These are phyloP conservation scores for Allium cepa DNA, from an alignment of 106 monocot species.

Conservation along the genomic window DNA sequence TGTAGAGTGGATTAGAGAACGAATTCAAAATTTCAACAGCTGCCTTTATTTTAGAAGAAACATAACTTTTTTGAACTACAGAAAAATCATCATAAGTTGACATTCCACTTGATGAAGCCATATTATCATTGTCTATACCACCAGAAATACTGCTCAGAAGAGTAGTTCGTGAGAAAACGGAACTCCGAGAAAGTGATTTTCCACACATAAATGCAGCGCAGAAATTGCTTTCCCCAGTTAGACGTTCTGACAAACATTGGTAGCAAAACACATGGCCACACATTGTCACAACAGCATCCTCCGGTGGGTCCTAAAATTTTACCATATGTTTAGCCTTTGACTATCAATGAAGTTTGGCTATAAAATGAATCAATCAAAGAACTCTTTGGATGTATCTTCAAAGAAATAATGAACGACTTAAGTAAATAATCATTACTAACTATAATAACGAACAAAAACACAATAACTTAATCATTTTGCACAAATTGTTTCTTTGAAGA, in stretches of 20 bases:
- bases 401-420: background rate
- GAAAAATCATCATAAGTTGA: slow-evolving; percentile 26
- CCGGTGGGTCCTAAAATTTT: slow-evolving; percentile 72
- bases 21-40: slow-evolving; percentile 65
- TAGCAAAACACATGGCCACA: slow-evolving; percentile 97
- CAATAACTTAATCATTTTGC: no score
- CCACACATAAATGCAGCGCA: slow-evolving; percentile 62
- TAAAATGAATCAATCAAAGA: background rate
- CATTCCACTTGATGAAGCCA: slow-evolving; percentile 17
- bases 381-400: background rate
- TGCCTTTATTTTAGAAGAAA: slow-evolving; percentile 76
- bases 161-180: slow-evolving; percentile 58
- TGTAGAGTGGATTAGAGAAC: slow-evolving; percentile 20
- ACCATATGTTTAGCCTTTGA: background rate
- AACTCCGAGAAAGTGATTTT: slow-evolving; percentile 39
- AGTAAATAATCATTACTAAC: no score
- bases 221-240: slow-evolving; percentile 57
- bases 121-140: slow-evolving; percentile 7
- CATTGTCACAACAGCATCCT: slow-evolving; percentile 84
- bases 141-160: slow-evolving; percentile 53
- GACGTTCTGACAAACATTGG: slow-evolving; percentile 66
- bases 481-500: no score
- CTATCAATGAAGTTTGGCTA: background rate
- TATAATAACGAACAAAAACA: no score
- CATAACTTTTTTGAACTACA: slow-evolving; percentile 27